Evolutionary conservation across 208 protist genomes (phyloP), one percentile per base, ranked within the genome.

Genomic region (Crithidia fasciculata): DNA sequence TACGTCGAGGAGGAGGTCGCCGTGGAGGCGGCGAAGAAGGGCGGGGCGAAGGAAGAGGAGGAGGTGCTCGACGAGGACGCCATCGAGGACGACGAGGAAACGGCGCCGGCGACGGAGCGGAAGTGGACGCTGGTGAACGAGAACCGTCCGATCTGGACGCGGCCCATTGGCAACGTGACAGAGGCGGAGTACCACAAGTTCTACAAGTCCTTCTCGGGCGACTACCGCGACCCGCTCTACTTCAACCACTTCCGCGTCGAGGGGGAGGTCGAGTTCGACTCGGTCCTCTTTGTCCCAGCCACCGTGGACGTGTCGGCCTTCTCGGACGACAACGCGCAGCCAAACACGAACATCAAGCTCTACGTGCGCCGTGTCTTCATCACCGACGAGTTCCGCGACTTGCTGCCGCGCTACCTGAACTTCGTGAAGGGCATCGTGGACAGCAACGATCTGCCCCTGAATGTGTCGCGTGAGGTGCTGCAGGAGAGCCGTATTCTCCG

Each of bases 321-420:
- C 81, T 80, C 82, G 8, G 93, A 99, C 52, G 76, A 88, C 41
- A 84, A 55, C 59, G 50, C 39, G 41, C 77, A 54, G 68, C 68
- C 76, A 10, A 82, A 74, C 70, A 83, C 62, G 18, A 99, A 96
- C 83, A 95, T 98, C 77, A 93, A 95, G 69, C 86, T 98, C 6
- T 99, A 99, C 90, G 98, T 99, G 19, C 95, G 98, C 59, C 93
- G 98, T 55, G 98, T 99, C 9, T 99, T 99, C 84, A 99, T 99
- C 86, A 99, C 87, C 36, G 98, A 99, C 78, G 94, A 99, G 65
- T 97, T 97, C 71, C 87, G 97, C 53, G 98, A 99, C 69, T 76
- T 99, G 15, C 85, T 99, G 67, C 98, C 98, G 16, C 84, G 87
- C 57, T 99, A 98, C 69, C 88, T 99, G 15, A 91, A 82, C 75